phyloP scores from a whole-genome alignment of 352 stramenopile species.

The Globisporangium splendens region DNA sequence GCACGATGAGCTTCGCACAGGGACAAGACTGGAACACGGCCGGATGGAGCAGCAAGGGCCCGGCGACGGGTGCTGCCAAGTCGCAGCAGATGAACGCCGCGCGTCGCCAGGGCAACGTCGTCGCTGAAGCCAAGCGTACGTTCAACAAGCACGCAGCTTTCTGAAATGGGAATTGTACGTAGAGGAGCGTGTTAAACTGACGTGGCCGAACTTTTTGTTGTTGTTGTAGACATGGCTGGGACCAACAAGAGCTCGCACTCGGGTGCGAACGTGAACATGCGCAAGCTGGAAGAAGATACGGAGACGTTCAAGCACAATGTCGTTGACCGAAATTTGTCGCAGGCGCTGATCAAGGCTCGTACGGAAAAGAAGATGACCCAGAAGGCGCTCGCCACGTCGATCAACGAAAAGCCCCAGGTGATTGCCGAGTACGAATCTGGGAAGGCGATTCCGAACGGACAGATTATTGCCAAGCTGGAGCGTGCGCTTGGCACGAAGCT shows the following conservation, averaged over 20 bases:
- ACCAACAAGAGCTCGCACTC: slow-evolving; percentile 88
- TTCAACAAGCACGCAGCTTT: no score
- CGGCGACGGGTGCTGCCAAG: slow-evolving; percentile 55
- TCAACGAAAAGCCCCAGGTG: slow-evolving; percentile 96
- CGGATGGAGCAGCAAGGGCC: slow-evolving; percentile 72
- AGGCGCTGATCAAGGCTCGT: slow-evolving; percentile 95
- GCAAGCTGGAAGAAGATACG: slow-evolving; percentile 89
- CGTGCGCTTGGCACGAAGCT: slow-evolving; percentile 89
- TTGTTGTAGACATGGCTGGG: slow-evolving; percentile 44
- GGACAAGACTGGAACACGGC: slow-evolving; percentile 77
- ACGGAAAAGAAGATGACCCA: slow-evolving; percentile 98
- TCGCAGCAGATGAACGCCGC: slow-evolving; percentile 69
- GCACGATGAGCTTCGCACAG: slow-evolving; percentile 61
- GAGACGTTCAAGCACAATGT: slow-evolving; percentile 89
- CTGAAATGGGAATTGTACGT: no score
- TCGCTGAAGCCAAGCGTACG: slow-evolving; percentile 75
- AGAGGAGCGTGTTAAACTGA: no score
- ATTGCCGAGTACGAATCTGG: slow-evolving; percentile 97
- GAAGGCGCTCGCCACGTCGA: slow-evolving; percentile 94
- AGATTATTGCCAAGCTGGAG: slow-evolving; percentile 98
- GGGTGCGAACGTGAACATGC: slow-evolving; percentile 73
- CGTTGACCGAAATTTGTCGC: slow-evolving; percentile 82
- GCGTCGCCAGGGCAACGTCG: slow-evolving; percentile 62
- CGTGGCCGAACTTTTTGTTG: slow-evolving; percentile 4
- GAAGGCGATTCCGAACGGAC: slow-evolving; percentile 96